These are phyloP conservation scores for Phyllosticta citribraziliensis DNA, from an alignment of 2,329 filamentous ascomycete genomes.

Conservation along the genomic window DNA sequence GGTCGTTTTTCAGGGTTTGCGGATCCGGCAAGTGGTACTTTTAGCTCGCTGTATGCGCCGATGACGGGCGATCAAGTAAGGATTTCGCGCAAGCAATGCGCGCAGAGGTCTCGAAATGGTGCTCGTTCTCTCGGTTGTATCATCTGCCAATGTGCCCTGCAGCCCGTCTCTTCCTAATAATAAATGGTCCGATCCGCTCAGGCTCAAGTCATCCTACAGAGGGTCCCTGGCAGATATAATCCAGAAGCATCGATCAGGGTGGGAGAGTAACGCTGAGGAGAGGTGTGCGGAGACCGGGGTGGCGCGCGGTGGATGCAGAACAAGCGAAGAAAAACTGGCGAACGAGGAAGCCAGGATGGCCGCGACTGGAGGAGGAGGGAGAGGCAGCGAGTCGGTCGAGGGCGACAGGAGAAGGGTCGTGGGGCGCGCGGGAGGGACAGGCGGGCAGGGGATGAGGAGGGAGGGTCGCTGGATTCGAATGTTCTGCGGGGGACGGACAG, in stretches of 20 bases:
- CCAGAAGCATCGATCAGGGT: background rate
- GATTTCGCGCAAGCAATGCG: background rate
- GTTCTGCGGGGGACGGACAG: conserved; percentile 2
- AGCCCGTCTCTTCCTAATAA: conserved; percentile 7
- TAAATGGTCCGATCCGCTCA: background rate
- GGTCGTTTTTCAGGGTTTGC: conserved; percentile 7
- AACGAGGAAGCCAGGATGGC: background rate
- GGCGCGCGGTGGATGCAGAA: background rate
- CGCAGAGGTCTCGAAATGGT: background rate
- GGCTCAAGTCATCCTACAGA: conserved; percentile 9
- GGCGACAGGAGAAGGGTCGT: background rate
- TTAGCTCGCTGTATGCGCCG: background rate
- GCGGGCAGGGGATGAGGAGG: conserved; percentile 7
- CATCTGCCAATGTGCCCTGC: background rate
- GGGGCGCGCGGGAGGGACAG: background rate
- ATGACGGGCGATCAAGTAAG: background rate
- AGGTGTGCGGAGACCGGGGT: background rate
- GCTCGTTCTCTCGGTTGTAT: background rate
- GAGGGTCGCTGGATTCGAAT: conserved; percentile 4
- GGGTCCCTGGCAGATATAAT: background rate
- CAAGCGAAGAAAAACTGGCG: background rate
- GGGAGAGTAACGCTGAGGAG: background rate
- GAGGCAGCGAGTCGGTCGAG: background rate
- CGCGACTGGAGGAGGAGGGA: background rate
- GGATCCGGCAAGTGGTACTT: background rate